Conservation (phyloP, 306 rosid genomes). For the Purshia tridentata region DNA sequence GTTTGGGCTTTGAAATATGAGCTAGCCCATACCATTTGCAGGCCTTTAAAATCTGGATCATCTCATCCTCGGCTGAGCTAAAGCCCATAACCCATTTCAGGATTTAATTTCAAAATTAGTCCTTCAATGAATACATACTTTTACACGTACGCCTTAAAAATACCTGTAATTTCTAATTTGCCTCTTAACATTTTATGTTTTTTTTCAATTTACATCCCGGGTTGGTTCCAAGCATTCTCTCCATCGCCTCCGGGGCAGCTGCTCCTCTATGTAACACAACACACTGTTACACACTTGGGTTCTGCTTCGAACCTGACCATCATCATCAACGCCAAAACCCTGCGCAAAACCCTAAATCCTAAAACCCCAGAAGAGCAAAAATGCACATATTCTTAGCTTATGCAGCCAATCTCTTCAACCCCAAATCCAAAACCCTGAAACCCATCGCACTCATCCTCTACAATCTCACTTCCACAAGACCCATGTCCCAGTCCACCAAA, state of each 20-base stretch:
- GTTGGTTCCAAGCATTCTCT: background rate
- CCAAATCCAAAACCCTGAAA: constrained; percentile 20
- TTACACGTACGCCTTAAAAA: no score
- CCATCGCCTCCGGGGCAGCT: no score
- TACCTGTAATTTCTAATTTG: background rate
- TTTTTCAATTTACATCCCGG: background rate
- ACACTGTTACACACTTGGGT: background rate
- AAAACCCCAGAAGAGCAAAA: constrained; percentile 8
- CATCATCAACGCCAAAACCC: constrained; percentile 28
- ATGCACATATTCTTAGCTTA: constrained; percentile 39
- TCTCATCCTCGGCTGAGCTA: no score
- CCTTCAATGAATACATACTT: no score
- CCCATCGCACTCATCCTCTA: constrained; percentile 24
- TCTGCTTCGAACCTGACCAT: background rate
- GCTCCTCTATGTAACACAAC: no score
- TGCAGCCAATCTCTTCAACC: constrained; percentile 30
- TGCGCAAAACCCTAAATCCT: constrained; percentile 25
- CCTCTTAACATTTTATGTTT: background rate
- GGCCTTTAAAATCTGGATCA: no score
- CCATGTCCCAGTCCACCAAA: constrained; percentile 69
- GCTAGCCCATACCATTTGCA: no score
- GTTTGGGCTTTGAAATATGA: no score
- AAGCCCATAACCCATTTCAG: no score
- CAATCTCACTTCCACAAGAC: constrained; percentile 31
- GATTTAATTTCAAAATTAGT: no score